Evolutionary conservation across 805 yeast species (phyloP).

Genomic region (Metschnikowia similis): DNA sequence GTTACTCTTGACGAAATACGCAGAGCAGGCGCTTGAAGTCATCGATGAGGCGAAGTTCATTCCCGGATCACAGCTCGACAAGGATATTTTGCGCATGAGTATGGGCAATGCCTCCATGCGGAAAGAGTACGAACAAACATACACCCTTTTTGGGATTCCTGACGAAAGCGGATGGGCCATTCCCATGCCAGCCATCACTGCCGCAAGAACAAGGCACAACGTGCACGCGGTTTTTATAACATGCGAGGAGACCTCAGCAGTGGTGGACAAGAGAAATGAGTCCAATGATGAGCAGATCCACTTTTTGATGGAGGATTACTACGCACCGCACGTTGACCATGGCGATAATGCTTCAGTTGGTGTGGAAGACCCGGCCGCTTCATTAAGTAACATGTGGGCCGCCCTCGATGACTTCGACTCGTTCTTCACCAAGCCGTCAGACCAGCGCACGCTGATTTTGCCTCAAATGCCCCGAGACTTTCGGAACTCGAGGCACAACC

Average conservation of each 20-base stretch:
- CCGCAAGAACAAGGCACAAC: constrained; percentile 84
- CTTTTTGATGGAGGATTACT: constrained; percentile 60
- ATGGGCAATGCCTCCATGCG: constrained; percentile 76
- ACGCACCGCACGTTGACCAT: constrained; percentile 32
- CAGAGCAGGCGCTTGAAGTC: constrained; percentile 84
- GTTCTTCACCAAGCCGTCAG: constrained; percentile 68
- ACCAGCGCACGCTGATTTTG: constrained; percentile 15
- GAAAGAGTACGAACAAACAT: constrained; percentile 79
- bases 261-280: constrained; percentile 21
- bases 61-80: constrained; percentile 88
- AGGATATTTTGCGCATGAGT: constrained; percentile 87
- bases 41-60: constrained; percentile 79
- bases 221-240: constrained; percentile 94
- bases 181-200: constrained; percentile 90
- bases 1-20: constrained; percentile 74
- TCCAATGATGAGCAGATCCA: constrained; percentile 36
- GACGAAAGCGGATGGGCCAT: constrained; percentile 96
- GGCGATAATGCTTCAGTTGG: constrained; percentile 48
- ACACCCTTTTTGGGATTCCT: constrained; percentile 91
- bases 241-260: constrained; percentile 48
- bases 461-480: constrained; percentile 3
- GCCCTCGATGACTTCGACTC: constrained; percentile 86
- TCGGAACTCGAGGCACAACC: constrained; percentile 16
- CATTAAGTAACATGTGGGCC: constrained; percentile 88
- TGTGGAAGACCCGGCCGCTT: constrained; percentile 62